Evolutionary conservation across 2,329 filamentous ascomycete species (phyloP), one percentile per base, ranked within the genome.

Genomic region (Penicillium sp.): DNA sequence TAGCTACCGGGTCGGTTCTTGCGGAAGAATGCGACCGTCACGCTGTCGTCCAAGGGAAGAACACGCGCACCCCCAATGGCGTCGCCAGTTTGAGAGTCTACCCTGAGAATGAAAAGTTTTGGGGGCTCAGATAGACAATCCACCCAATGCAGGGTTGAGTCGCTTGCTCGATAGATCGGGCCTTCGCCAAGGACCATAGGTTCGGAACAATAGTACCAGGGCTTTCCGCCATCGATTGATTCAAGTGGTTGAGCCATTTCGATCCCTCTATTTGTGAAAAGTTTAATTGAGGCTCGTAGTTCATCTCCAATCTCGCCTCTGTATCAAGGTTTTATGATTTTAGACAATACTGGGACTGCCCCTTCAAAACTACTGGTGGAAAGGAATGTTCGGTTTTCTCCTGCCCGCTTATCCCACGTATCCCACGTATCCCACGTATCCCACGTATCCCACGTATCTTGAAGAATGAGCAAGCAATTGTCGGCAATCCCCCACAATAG

Each of bases 21-120:
- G 18, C 74, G 69, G 60, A 76, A 76, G 44, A 70, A 70, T 2
- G 65, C 62, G 1, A 76, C 73, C 0, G 72, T 74, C 14, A 77
- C 72, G 50, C 71, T 75, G 41, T 76, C 74, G 47, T 70, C 67
- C 0, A 77, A 65, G 13, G 65, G 37, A 6, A 75, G 31, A 0
- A 74, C 58, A 7, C 66, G 64, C 3, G 69, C 67, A 35, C 66
- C 60, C 1, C 69, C 68, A 4, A 66, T 50, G 2, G 73, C 63
- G n/a, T 64, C 62, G 16, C 69, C 71, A 6, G 40, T 43, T 0
- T 68, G 62, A 1, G 70, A 64, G 46, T 73, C 64, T 37, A 76
- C 66, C 19, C 68, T 64, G 11, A 76, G 66, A 53, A 76, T 74
- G 54, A 75, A 68, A 9, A 75, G 62, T 51, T 70, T 64, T 10